A percentile compares a stretch with the other conserved stretches of the same genome.
These are phyloP conservation scores for Alternaria atra DNA, from an alignment of 2,329 filamentous ascomycete genomes.

Conservation along the genomic window DNA sequence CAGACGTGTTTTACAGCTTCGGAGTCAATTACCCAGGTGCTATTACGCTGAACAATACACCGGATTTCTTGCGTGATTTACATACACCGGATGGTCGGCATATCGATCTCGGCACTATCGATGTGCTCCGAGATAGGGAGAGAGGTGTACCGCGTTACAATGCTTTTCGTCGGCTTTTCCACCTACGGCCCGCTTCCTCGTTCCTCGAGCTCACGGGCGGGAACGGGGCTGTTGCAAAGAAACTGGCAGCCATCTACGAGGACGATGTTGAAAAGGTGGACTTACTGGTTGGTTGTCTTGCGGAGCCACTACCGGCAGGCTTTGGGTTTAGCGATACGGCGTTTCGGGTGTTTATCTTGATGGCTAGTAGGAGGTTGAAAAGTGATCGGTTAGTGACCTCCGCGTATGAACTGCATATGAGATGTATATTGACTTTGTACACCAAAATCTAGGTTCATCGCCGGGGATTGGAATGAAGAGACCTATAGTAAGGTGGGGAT, in stretches of 20 bases:
- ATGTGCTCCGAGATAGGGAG: conserved; percentile 59
- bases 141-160: conserved; percentile 59
- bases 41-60: conserved; percentile 54
- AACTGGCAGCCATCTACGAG: conserved; percentile 41
- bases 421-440: too few species aligned
- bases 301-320: conserved; percentile 56
- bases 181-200: conserved; percentile 46
- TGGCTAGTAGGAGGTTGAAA: conserved; percentile 56
- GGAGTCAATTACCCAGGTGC: conserved; percentile 60
- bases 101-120: conserved; percentile 57
- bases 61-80: conserved; percentile 54
- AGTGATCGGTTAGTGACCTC: conserved; percentile 46
- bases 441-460: conserved; percentile 47
- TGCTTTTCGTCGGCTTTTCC: conserved; percentile 57
- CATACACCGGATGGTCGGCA: conserved; percentile 54
- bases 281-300: conserved; percentile 54
- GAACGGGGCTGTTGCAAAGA: not conserved
- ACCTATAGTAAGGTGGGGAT: conserved; percentile 56
- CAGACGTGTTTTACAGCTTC: conserved; percentile 54
- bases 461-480: conserved; percentile 52
- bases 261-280: conserved; percentile 57
- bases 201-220: conserved; percentile 40
- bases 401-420: too few species aligned
- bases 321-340: conserved; percentile 61
- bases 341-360: conserved; percentile 58